A percentile compares a stretch with the other conserved stretches of the same genome.
phyloP scores from a whole-genome alignment of 2,329 filamentous ascomycete genomes.

The Neocatenulostroma microsporum region DNA sequence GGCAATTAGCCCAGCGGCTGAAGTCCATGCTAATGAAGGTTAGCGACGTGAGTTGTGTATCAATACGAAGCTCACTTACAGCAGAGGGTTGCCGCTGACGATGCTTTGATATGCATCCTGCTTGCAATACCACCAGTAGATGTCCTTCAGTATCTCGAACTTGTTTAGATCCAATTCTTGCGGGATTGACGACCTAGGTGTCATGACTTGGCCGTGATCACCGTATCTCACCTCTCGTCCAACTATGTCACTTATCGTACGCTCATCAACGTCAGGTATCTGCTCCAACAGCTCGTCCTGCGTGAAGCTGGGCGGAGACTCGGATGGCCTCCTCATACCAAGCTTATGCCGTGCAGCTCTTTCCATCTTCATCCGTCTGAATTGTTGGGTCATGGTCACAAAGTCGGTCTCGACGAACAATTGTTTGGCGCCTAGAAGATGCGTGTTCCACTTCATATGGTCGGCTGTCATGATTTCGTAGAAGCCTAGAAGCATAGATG shows the following conservation, averaged over 20 bases:
- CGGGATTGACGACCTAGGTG: constrained; percentile 25
- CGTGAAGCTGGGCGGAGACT: background rate
- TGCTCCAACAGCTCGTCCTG: constrained; percentile 27
- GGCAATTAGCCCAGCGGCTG: constrained; percentile 74
- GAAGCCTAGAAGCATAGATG: constrained; percentile 75
- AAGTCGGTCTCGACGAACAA: constrained; percentile 78
- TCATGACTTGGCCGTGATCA: constrained; percentile 47
- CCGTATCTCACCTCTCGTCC: constrained; percentile 54
- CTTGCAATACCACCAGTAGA: constrained; percentile 95
- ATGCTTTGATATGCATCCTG: constrained; percentile 91
- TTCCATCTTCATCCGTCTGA: constrained; percentile 56
- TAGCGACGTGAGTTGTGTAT: constrained; percentile 6
- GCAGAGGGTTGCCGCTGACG: constrained; percentile 71
- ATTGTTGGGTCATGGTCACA: constrained; percentile 60
- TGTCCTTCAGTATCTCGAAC: constrained; percentile 73
- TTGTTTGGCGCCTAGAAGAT: constrained; percentile 75
- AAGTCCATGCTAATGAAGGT: constrained; percentile 60
- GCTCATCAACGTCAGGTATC: constrained; percentile 45
- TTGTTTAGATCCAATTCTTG: constrained; percentile 57
- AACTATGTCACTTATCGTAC: constrained; percentile 51
- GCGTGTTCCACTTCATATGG: constrained; percentile 91
- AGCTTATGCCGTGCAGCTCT: constrained; percentile 31
- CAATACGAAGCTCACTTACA: constrained; percentile 54
- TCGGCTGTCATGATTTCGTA: constrained; percentile 95
- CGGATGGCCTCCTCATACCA: constrained; percentile 3